Evolutionary conservation across 257 asterid genomes (phyloP).

Genomic region (Solanum sitiens): DNA sequence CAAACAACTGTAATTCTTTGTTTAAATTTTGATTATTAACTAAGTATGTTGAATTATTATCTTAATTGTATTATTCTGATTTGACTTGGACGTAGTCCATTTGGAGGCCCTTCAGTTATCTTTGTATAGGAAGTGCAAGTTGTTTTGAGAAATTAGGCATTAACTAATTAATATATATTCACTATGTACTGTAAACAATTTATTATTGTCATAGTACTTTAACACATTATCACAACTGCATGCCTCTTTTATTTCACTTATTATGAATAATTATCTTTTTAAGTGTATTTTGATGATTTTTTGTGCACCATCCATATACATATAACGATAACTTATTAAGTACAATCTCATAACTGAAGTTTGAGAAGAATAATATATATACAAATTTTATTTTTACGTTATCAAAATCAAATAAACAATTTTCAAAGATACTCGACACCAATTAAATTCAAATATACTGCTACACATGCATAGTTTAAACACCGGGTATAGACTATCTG

Average conservation of each 20-base stretch:
- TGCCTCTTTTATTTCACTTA: not conserved
- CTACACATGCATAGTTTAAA: not conserved
- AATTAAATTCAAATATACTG: not conserved
- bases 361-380: no score
- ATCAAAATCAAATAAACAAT: accelerated
- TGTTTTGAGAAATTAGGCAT: not conserved
- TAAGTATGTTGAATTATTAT: not conserved
- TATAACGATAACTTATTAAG: not conserved
- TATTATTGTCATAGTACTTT: not conserved
- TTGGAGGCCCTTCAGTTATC: not conserved
- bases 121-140: not conserved
- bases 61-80: not conserved
- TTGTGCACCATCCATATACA: not conserved
- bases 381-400: accelerated
- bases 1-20: not conserved
- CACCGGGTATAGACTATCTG: not conserved
- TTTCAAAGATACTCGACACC: accelerated
- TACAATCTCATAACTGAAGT: no score
- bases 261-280: not conserved
- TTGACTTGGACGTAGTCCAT: not conserved
- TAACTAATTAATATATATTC: not conserved
- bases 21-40: not conserved
- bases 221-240: not conserved
- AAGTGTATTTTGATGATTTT: no score
- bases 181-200: not conserved